Evolutionary conservation across 306 rosid genomes (phyloP), one percentile per base, ranked within the genome.

Genomic region (Quercus ilex): DNA sequence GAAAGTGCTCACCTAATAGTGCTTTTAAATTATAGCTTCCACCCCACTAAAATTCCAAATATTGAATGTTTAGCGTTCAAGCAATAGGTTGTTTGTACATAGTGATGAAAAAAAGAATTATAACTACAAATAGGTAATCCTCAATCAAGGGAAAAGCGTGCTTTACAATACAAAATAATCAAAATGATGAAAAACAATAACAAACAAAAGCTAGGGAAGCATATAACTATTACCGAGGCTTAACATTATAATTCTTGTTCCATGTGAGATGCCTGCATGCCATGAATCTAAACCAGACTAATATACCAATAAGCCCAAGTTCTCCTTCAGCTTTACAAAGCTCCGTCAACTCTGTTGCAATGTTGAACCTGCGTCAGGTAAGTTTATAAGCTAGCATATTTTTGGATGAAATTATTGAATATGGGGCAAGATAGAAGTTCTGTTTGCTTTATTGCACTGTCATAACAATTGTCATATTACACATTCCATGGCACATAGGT

Each of bases 271-370:
- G 87, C 77, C 82, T 80, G 63, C 80, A 75, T 26, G 85, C 78
- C 85, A 84, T 80, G 77, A 84, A 84, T 49, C 85, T 84, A 46
- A 84, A 67, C 87, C 87, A 84, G 20, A 84, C 87, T n/a, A 80
- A 59, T 57, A 84, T 77, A 69, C 87, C 80, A 35, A 77, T 74
- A 38, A 84, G 74, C 51, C 80, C 87, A 33, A 74, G 59, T 64
- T 70, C 71, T 18, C 84, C 84, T 77, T 80, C 84, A 77, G 21
- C 30, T 84, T 80, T 84, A 60, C 74, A 77, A 20, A n/a, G 71
- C 55, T 80, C 82, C 18, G 71, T 80, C 71, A 84, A 73, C 55
- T 80, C 85, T 5, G 78, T 59, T 43, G 87, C 85, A 77, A 84
- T 84, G 33, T 80, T 84, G 71, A 80, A 80, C 68, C 87, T 80